Percentiles rank a stretch among this genome's conserved stretches.
phyloP scores from a whole-genome alignment of 2,329 filamentous ascomycete genomes.

The Alternaria arborescens region DNA sequence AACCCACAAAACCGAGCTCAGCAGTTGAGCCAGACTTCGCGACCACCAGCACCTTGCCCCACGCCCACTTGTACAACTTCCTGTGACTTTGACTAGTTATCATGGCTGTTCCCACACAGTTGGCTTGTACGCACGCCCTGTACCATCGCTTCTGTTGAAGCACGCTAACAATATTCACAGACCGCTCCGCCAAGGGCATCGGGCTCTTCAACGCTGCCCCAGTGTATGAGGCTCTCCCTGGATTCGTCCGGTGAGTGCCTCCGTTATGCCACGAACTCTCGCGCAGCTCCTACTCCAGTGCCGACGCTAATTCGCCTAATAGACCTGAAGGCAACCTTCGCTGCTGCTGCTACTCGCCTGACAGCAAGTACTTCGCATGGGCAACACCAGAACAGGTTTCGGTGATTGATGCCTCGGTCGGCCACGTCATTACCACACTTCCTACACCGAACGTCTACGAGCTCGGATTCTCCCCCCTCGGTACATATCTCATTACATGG shows the following conservation, averaged over 20 bases:
- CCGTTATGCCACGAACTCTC: neutral
- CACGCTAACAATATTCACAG: conserved; percentile 49
- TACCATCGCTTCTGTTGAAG: neutral
- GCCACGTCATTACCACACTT: conserved; percentile 77
- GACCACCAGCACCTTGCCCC: conserved; percentile 44
- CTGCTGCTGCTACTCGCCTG: conserved; percentile 94
- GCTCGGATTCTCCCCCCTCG: conserved; percentile 89
- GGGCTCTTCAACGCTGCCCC: conserved; percentile 92
- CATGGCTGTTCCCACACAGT: conserved; percentile 93
- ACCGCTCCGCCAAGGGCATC: conserved; percentile 96
- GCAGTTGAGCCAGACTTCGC: conserved; percentile 41
- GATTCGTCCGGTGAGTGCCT: conserved; percentile 68
- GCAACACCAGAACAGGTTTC: conserved; percentile 84
- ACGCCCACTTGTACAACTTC: conserved; percentile 37
- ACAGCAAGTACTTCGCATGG: conserved; percentile 96
- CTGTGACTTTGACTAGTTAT: conserved; percentile 93
- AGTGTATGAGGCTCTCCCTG: conserved; percentile 82
- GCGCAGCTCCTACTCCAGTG: neutral
- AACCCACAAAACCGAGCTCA: conserved; percentile 29
- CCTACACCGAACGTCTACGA: conserved; percentile 88
- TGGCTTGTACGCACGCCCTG: conserved; percentile 72
- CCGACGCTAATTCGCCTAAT: conserved; percentile 20
- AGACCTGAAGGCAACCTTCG: conserved; percentile 93
- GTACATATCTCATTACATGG: conserved; percentile 95
- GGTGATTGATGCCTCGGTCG: conserved; percentile 82